These are phyloP conservation scores for Acer yangbiense DNA, from an alignment of 345 rosid species.

Conservation along the genomic window DNA sequence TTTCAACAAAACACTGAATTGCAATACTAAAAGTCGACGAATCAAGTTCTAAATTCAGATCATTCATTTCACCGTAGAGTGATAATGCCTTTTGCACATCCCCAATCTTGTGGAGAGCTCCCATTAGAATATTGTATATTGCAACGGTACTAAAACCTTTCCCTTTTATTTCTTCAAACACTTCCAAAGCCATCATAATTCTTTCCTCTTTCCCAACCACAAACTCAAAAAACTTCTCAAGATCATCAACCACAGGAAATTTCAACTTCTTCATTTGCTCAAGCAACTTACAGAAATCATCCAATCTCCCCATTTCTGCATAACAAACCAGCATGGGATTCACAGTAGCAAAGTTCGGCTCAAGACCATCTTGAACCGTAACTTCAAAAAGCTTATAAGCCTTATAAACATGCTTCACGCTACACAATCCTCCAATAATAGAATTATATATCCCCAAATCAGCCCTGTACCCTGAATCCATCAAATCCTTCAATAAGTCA, in stretches of 20 bases:
- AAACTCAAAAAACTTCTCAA: constrained; percentile 57
- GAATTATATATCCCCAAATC: constrained; percentile 83
- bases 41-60: constrained; percentile 50
- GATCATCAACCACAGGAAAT: constrained; percentile 56
- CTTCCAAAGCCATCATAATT: constrained; percentile 53
- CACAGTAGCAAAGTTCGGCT: constrained; percentile 63
- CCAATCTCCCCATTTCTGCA: constrained; percentile 55
- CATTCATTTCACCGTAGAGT: constrained; percentile 57
- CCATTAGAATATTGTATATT: constrained; percentile 69
- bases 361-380: constrained; percentile 62
- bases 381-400: constrained; percentile 69
- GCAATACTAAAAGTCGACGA: constrained; percentile 59
- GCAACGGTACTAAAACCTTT: constrained; percentile 62
- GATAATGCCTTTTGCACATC: constrained; percentile 59
- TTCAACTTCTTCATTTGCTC: constrained; percentile 54
- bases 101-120: constrained; percentile 52
- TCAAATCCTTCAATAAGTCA: constrained; percentile 76
- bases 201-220: constrained; percentile 54
- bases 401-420: constrained; percentile 59
- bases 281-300: constrained; percentile 55
- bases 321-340: constrained; percentile 72
- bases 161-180: constrained; percentile 54
- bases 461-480: constrained; percentile 81
- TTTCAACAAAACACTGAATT: constrained; percentile 55
- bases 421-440: constrained; percentile 75